A percentile compares a stretch with the other conserved stretches of the same genome.
Conservation (phyloP, 345 rosid genomes). For the Rubroshorea leprosula region DNA sequence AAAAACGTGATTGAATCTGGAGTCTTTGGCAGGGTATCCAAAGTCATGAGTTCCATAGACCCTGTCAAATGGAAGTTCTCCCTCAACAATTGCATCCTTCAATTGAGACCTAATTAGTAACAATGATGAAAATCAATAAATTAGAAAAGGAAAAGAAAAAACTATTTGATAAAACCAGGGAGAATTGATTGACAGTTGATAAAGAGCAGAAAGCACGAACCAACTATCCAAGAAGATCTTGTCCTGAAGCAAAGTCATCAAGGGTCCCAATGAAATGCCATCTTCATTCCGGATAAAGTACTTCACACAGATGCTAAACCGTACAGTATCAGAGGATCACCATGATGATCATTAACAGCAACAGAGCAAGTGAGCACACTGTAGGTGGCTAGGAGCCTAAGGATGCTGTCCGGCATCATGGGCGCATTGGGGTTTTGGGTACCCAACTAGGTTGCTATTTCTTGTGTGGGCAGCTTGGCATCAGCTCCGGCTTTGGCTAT, state of each 20-base stretch:
- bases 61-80: conserved; percentile 55
- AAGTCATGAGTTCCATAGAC: conserved; percentile 51
- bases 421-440: background rate
- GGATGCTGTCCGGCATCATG: background rate
- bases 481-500: background rate
- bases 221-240: conserved; percentile 16
- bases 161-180: background rate
- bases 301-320: conserved; percentile 16
- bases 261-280: conserved; percentile 6
- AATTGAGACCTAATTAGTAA: conserved; percentile 31
- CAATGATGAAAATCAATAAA: too few species aligned
- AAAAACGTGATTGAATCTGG: conserved; percentile 44
- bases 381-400: background rate
- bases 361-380: background rate
- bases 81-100: conserved; percentile 42
- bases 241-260: conserved; percentile 7
- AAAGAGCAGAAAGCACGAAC: too few species aligned
- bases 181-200: background rate
- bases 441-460: background rate
- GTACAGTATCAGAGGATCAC: conserved; percentile 11
- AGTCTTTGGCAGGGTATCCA: conserved; percentile 39
- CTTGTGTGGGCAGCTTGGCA: background rate
- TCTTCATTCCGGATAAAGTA: conserved; percentile 12
- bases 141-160: too few species aligned
- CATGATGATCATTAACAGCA: background rate